These are phyloP conservation scores for Aspergillus aculeatus DNA, from an alignment of 2,329 filamentous ascomycete genomes.

Conservation along the genomic window DNA sequence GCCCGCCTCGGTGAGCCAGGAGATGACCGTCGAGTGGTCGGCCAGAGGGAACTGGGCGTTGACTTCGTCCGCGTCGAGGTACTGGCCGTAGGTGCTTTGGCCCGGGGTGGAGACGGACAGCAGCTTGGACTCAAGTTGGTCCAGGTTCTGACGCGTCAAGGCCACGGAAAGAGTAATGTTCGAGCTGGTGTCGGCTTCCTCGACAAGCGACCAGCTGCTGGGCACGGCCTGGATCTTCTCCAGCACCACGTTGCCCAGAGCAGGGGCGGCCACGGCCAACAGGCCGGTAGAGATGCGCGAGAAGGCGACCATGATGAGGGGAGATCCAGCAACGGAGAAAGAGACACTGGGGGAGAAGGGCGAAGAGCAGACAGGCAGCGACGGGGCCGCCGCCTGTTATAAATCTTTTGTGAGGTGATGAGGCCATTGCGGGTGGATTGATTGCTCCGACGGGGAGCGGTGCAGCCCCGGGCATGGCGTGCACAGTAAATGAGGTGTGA, in stretches of 20 bases:
- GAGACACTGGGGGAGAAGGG: background rate
- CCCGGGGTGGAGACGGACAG: conserved; percentile 49
- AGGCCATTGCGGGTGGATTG: background rate
- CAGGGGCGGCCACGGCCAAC: background rate
- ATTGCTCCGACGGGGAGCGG: background rate
- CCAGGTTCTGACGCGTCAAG: conserved; percentile 28
- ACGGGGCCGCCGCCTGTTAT: background rate
- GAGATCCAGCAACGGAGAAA: background rate
- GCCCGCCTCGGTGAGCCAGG: conserved; percentile 46
- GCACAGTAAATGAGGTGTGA: background rate
- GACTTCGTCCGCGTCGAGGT: conserved; percentile 47
- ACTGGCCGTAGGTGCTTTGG: conserved; percentile 49
- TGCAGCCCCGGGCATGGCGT: background rate
- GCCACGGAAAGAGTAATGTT: conserved; percentile 24
- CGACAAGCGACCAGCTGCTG: background rate
- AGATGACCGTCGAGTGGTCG: conserved; percentile 36
- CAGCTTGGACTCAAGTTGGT: conserved; percentile 41
- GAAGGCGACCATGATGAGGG: background rate
- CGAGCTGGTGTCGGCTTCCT: conserved; percentile 15
- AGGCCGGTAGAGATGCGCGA: background rate
- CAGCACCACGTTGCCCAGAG: background rate
- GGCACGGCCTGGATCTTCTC: conserved; percentile 1
- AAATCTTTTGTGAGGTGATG: background rate
- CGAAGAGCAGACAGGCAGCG: background rate
- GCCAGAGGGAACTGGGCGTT: conserved; percentile 44